A percentile compares a stretch with the other conserved stretches of the same genome.
These are phyloP conservation scores for Mytilinidion resinicola DNA, from an alignment of 495 filamentous ascomycete genomes.

Conservation along the genomic window DNA sequence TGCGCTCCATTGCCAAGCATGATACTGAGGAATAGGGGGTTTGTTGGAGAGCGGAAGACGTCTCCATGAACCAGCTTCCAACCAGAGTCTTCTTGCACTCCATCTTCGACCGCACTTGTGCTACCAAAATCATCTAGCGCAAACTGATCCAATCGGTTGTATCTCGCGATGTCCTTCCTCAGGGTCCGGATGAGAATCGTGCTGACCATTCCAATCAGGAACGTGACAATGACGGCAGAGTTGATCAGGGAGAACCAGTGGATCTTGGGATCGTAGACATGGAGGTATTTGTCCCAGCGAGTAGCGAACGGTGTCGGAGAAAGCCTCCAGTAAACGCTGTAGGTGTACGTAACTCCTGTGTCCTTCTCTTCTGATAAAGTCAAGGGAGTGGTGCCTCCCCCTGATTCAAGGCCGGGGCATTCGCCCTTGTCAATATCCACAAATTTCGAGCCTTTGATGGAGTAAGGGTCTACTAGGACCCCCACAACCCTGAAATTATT, in stretches of 20 bases:
- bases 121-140: conserved; percentile 77
- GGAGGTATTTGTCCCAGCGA: conserved; percentile 94
- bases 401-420: conserved; percentile 42
- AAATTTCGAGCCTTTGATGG: conserved; percentile 53
- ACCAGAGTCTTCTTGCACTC: conserved; percentile 93
- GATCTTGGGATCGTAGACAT: conserved; percentile 91
- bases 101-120: conserved; percentile 71
- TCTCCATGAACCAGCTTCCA: conserved; percentile 99
- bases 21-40: conserved; percentile 76
- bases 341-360: conserved; percentile 77
- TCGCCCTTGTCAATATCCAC: conserved; percentile 51
- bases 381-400: conserved; percentile 45
- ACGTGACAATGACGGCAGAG: conserved; percentile 85
- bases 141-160: conserved; percentile 85
- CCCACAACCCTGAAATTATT: conserved; percentile 82
- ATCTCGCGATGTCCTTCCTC: conserved; percentile 88
- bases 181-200: conserved; percentile 82
- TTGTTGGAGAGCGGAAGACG: conserved; percentile 83
- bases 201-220: conserved; percentile 82
- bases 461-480: conserved; percentile 75
- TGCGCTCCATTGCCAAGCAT: conserved; percentile 91
- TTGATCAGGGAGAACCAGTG: conserved; percentile 98
- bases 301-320: conserved; percentile 87
- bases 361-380: conserved; percentile 58
- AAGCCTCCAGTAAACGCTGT: conserved; percentile 77